phyloP scores from a whole-genome alignment of 108 stramenopile species.

The Cylindrotheca closterium region DNA sequence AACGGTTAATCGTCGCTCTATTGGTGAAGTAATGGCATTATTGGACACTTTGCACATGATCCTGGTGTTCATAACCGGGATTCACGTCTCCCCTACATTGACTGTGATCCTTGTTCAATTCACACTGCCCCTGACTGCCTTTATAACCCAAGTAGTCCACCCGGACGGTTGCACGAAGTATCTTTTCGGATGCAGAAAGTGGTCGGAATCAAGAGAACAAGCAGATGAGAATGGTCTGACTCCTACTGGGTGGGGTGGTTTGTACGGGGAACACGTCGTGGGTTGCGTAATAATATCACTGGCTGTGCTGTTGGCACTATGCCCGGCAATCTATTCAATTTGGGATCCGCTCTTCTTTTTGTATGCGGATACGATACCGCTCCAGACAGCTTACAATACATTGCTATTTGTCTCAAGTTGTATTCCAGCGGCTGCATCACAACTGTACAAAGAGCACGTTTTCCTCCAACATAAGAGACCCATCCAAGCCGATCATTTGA shows the following conservation, averaged over 20 bases:
- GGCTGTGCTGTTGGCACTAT: slow-evolving; percentile 65
- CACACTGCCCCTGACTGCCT: slow-evolving; percentile 69
- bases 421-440: slow-evolving; percentile 75
- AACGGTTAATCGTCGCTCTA: neutral
- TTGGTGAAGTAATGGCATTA: slow-evolving; percentile 75
- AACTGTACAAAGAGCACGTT: slow-evolving; percentile 82
- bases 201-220: neutral
- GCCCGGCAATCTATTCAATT: slow-evolving; percentile 63
- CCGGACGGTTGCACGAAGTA: slow-evolving; percentile 53
- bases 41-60: slow-evolving; percentile 76
- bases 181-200: slow-evolving; percentile 8
- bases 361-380: slow-evolving; percentile 61
- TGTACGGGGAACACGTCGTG: slow-evolving; percentile 55
- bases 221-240: slow-evolving; percentile 16
- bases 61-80: slow-evolving; percentile 71
- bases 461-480: slow-evolving; percentile 75
- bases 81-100: slow-evolving; percentile 77
- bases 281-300: slow-evolving; percentile 63
- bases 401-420: slow-evolving; percentile 63
- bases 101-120: slow-evolving; percentile 84
- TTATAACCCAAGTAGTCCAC: slow-evolving; percentile 68
- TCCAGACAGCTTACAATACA: slow-evolving; percentile 73
- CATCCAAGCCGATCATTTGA: slow-evolving; percentile 69
- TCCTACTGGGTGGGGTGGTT: slow-evolving; percentile 65
- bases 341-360: slow-evolving; percentile 50